Evolutionary conservation across 768 basidiomycete species (phyloP).

Genomic region (Mycena vulgaris): DNA sequence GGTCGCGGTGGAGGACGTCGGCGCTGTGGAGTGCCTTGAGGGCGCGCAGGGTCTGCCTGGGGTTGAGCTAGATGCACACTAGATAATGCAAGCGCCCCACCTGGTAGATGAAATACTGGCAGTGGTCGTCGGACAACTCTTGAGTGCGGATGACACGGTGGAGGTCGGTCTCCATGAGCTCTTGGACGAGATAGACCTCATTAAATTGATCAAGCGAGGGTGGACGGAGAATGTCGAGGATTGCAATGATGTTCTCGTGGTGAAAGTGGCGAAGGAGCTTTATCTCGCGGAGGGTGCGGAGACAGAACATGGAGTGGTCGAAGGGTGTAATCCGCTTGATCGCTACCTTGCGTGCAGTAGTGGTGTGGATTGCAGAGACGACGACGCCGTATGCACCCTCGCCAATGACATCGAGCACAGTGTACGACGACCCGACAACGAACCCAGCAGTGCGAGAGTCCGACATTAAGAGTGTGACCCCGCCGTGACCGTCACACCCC

Average conservation of each 20-base stretch:
- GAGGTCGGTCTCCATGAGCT: constrained; percentile 94
- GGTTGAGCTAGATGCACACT: constrained; percentile 22
- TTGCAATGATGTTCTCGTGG: constrained; percentile 93
- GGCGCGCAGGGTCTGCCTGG: constrained; percentile 83
- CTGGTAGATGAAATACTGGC: constrained; percentile 98
- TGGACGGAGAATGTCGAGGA: constrained; percentile 94
- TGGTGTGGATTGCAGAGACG: constrained; percentile 83
- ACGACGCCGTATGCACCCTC: constrained; percentile 98
- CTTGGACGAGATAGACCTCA: constrained; percentile 83
- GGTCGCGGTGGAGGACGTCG: constrained; percentile 94
- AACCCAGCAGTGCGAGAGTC: constrained; percentile 58
- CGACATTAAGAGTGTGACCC: no score
- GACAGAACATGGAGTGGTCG: constrained; percentile 94
- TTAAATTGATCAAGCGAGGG: constrained; percentile 82
- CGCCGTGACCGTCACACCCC: background rate
- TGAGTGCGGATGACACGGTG: constrained; percentile 98
- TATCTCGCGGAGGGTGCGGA: constrained; percentile 89
- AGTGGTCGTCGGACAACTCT: constrained; percentile 94
- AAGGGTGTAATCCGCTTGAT: constrained; percentile 98
- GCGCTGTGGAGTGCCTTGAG: constrained; percentile 96
- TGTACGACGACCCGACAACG: constrained; percentile 70
- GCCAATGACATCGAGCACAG: constrained; percentile 88
- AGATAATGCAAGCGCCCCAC: constrained; percentile 51
- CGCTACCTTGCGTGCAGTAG: constrained; percentile 88
- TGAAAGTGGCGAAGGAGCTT: constrained; percentile 92